Conservation (phyloP, 768 basidiomycete genomes). For the Podaxis pistillaris region DNA sequence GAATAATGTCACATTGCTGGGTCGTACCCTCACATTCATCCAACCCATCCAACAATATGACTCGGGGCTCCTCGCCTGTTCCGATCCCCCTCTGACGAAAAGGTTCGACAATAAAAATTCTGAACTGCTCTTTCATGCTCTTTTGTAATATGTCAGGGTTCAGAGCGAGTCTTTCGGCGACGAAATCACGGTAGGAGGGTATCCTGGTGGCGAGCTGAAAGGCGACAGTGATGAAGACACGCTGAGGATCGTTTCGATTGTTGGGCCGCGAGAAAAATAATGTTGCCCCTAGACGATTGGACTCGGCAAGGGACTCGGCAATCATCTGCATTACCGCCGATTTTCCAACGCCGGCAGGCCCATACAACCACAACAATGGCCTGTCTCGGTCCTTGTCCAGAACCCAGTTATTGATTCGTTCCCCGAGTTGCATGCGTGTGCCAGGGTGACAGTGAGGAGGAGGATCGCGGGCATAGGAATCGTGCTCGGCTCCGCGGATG, state of each 20-base stretch:
- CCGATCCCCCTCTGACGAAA: neutral
- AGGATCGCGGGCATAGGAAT: neutral
- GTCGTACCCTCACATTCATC: neutral
- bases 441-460: neutral
- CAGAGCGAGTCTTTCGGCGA: neutral
- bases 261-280: neutral
- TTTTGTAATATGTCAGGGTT: neutral
- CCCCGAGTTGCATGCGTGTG: neutral
- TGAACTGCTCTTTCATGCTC: neutral
- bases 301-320: neutral
- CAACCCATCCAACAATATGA: neutral
- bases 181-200: no score
- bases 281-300: neutral
- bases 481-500: no score
- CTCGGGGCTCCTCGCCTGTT: neutral
- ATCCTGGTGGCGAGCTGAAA: neutral
- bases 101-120: neutral
- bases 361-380: slow-evolving; percentile 4
- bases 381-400: neutral
- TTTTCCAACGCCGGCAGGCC: neutral
- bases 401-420: neutral
- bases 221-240: neutral
- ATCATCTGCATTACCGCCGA: neutral
- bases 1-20: neutral
- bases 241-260: neutral